Percentiles rank a stretch among this genome's conserved stretches.
Evolutionary conservation across 2,329 filamentous ascomycete species (phyloP).

Genomic region (Alternaria rosae): DNA sequence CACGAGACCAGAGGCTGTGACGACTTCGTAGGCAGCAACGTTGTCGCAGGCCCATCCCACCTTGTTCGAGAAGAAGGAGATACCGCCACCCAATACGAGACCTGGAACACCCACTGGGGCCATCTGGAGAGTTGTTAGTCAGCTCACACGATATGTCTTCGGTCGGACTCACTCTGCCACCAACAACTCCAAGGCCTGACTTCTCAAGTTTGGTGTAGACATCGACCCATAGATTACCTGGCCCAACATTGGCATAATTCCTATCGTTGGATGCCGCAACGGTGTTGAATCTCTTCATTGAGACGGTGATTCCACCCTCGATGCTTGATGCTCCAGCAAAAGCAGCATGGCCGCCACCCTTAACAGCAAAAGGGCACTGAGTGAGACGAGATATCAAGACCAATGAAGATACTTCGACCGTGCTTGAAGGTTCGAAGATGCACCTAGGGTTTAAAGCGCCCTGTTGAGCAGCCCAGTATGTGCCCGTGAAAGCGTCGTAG

Average conservation of each 20-base stretch:
- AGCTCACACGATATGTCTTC: constrained; percentile 10
- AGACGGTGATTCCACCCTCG: constrained; percentile 53
- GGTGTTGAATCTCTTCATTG: constrained; percentile 45
- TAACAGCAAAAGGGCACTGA: constrained; percentile 53
- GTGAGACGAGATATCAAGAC: constrained; percentile 32
- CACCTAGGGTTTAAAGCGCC: constrained; percentile 31
- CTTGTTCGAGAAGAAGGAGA: constrained; percentile 33
- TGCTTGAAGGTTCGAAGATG: constrained; percentile 35
- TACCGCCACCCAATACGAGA: constrained; percentile 39
- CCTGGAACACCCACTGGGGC: constrained; percentile 42
- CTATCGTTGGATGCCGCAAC: constrained; percentile 35
- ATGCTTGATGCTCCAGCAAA: constrained; percentile 54
- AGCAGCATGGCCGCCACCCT: constrained; percentile 55
- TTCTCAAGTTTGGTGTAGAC: constrained; percentile 42
- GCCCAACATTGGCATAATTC: constrained; percentile 35
- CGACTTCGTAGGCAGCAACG: constrained; percentile 38
- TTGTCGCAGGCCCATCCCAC: constrained; percentile 39
- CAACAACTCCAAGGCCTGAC: constrained; percentile 37
- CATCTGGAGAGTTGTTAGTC: constrained; percentile 18
- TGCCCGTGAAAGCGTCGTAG: constrained; percentile 31
- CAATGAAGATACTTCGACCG: constrained; percentile 27
- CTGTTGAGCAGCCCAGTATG: constrained; percentile 42
- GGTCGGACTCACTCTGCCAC: constrained; percentile 38
- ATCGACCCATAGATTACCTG: constrained; percentile 46
- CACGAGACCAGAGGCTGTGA: constrained; percentile 50